Evolutionary conservation across 805 yeast species (phyloP), one percentile per base, ranked within the genome.

Genomic region (Nakazawaea ambrosiae): DNA sequence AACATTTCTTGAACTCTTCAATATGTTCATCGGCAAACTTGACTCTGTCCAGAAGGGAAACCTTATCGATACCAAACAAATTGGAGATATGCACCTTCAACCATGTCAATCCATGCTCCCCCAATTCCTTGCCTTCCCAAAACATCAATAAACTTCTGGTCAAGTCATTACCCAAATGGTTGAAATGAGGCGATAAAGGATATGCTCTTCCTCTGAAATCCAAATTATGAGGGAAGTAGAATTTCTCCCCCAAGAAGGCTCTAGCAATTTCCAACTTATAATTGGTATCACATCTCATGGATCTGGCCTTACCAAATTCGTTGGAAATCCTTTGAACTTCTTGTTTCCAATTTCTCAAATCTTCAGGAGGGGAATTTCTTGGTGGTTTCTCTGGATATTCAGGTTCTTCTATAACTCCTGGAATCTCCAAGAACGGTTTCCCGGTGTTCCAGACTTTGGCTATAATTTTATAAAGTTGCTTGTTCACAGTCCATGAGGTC

Each of bases 241-340:
- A 72, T 48, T 70, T 70, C 55, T 83, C 92, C 18, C 94, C 94
- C 24, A 82, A 60, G 58, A 81, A 87, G 0, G 96, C 96, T 46
- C 97, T 72, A 1, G 98, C 97, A 53, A 92, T 87, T 58, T 92
- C 98, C 36, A 92, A 62, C 56, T 87, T 92, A 58, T 92, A 92
- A 56, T 92, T 90, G 45, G 85, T 70, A 58, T 89, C 97, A 63
- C 98, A 92, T 57, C 98, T 75, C 55, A 81, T 83, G 0, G 97
- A 89, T 57, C 92, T 77, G 44, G 72, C 67, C 17, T 81, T 66
- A 9, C 83, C 74, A 43, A 78, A 78, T 30, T 75, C 79, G 45
- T 77, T 73, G 16, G 78, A 68, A 7, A 74, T 49, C 26, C 64
- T 67, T 39, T 77, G 78, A 40, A 84, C 75, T 34, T 65, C 58